Base-by-base conservation (phyloP, 108 stramenopile species). In the Phaeodactylum tricornutum region DNA sequence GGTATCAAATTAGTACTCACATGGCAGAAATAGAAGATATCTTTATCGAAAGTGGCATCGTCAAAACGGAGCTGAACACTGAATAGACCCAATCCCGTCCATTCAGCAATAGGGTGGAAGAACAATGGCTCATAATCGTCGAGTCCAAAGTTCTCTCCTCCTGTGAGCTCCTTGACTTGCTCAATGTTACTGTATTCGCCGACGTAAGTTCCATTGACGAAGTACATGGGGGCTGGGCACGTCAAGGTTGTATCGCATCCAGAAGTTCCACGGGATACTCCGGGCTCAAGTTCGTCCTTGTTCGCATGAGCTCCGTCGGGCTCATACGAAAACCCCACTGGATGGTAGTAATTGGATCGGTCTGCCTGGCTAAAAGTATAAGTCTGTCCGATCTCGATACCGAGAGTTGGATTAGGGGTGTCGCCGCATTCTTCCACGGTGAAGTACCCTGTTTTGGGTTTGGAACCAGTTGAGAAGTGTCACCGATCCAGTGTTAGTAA, bases 1-100 rank as follows among this genome's bases (percentile, higher is more conserved):
- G 8, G 44, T n/a, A 21, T 12, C 5, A 48, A 4, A 44, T 16
- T 7, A 11, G 21, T 34, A 71, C 75, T 57, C 55, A 81, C 79
- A 56, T 94, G 93, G 59, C 93, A 94, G 51, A 92, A 94, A 63
- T 91, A 91, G 50, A 94, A 94, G 25, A 94, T 76, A 55, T 94
- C 93, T 53, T 75, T 37, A 4, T 48, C 47, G 40, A 53, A 71
- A 29, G 58, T 57, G 11, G 19, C 61, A 52, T 62, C 61, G 19
- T 64, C 66, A 23, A 89, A 75, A 15, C 61, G 71, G 16, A 89
- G 66, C 22, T 65, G 37, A 7, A 85, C 71, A 25, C 61, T 69
- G 64, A 82, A 87, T 16, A 55, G 31, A 14, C 68, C 71, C 25
- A 53, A 63, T 2, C 42, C 73, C n/a, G 63, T 3, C 93, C 93